A percentile compares a stretch with the other conserved stretches of the same genome.
phyloP scores from a whole-genome alignment of 208 protist genomes.

The Crithidia expoeki region DNA sequence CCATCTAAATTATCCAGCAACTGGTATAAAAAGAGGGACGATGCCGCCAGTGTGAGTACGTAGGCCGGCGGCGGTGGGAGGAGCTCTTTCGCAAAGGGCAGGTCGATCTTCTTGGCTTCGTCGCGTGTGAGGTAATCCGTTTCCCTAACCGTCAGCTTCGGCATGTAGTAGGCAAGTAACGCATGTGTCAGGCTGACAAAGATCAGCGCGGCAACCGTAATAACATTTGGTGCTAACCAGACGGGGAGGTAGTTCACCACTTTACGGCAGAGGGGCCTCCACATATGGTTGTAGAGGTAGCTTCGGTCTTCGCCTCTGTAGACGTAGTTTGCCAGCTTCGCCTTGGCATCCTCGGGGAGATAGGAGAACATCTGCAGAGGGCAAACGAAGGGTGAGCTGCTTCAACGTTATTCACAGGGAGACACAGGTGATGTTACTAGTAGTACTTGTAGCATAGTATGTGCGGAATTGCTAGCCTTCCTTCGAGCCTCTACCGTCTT shows the following conservation, averaged over 20 bases:
- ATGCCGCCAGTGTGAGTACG: slow-evolving; percentile 68
- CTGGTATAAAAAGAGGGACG: slow-evolving; percentile 78
- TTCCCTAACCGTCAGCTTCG: slow-evolving; percentile 55
- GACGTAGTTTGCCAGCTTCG: slow-evolving; percentile 48
- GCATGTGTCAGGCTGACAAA: slow-evolving; percentile 65
- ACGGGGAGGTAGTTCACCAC: slow-evolving; percentile 61
- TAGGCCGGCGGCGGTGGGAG: slow-evolving; percentile 53
- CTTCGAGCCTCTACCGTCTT: too few species aligned
- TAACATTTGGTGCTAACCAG: slow-evolving; percentile 86
- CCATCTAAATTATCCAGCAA: slow-evolving; percentile 95
- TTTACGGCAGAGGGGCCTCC: slow-evolving; percentile 52
- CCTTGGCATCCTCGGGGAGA: slow-evolving; percentile 53
- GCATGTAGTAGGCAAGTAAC: slow-evolving; percentile 72
- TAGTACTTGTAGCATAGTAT: too few species aligned
- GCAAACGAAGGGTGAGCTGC: too few species aligned
- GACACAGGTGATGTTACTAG: too few species aligned
- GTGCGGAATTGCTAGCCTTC: too few species aligned
- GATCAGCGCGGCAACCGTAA: slow-evolving; percentile 83
- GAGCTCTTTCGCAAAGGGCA: slow-evolving; percentile 37
- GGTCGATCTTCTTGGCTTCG: slow-evolving; percentile 4
- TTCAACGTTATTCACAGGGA: too few species aligned
- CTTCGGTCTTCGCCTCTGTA: slow-evolving; percentile 79
- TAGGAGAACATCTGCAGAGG: slow-evolving; percentile 52
- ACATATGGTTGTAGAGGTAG: slow-evolving; percentile 82
- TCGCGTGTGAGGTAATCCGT: slow-evolving; percentile 23